Base-by-base conservation (phyloP, 179 eudicot genomes). In the Beta corolliflora region DNA sequence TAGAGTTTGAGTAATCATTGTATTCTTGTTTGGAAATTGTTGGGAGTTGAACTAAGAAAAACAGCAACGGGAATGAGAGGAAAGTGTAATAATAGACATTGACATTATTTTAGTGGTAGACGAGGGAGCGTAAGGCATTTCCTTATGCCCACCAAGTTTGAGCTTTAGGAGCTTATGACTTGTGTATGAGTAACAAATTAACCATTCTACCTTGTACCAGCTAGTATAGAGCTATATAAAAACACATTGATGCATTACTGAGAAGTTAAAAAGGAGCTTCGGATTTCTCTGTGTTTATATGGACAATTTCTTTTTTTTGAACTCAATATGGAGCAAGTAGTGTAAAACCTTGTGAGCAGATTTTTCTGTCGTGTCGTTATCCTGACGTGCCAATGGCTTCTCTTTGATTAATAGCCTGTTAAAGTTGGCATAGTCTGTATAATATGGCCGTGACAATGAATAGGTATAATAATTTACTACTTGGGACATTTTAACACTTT, bases 201-300 rank as follows among this genome's bases (percentile, higher is more conserved):
- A 46, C n/a, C n/a, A 10, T 46, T 55, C 79, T 45, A 61, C 71
- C 56, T 23, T 63, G 44, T 60, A 15, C 55, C 54, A 19, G 69
- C 12, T 60, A 59, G 9, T 9, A 9, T n/a, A 16, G 67, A 52
- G 3, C 23, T 56, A 8, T 41, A 4, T 5, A 5, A n/a, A 72
- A 19, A 10, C 6, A n/a, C 52, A 76, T 0, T 59, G 29, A 59
- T 59, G 54, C 52, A 56, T 54, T 10, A 11, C 44, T 73, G 48
- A 73, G 63, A 54, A 25, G 61, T 25, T 7, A 16, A 41, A 18
- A 21, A n/a, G 29, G 54, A 59, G 54, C 44, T 18, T 36, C 68
- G 36, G 0, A n/a, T 72, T 18, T 69, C 36, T 71, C 41, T 52
- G 75, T 72, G 75, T 25, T 52, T 75, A 5, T 76, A 45, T 76